phyloP scores from a whole-genome alignment of 805 yeast species.

The Kuraishia hungarica region DNA sequence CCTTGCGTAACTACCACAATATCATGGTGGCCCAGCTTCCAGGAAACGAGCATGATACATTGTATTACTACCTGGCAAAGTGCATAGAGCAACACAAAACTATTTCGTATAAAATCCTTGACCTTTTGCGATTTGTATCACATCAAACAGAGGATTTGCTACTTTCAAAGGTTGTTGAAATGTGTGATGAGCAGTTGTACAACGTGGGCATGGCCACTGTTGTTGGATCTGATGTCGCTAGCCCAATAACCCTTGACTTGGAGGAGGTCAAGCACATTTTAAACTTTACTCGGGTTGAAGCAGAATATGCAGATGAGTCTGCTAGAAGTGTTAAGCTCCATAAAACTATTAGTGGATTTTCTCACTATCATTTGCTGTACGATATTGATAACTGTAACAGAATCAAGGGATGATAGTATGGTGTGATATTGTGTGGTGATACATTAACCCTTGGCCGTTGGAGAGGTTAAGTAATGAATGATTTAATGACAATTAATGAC shows the following conservation, averaged over 20 bases:
- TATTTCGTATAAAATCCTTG: slow-evolving; percentile 1
- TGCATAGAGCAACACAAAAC: slow-evolving; percentile 5
- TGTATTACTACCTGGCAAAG: slow-evolving; percentile 10
- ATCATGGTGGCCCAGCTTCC: slow-evolving; percentile 12
- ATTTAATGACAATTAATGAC: no score
- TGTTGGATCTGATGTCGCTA: not conserved
- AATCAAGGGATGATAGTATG: not conserved
- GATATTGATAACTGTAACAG: not conserved
- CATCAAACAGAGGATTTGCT: slow-evolving; percentile 8
- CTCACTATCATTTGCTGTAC: not conserved
- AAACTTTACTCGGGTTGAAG: not conserved
- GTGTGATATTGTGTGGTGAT: not conserved
- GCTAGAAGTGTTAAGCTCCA: not conserved
- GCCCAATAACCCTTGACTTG: not conserved
- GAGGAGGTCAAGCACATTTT: not conserved
- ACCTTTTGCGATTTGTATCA: slow-evolving; percentile 6
- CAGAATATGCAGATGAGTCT: not conserved
- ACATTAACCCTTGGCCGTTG: no score
- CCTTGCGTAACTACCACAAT: slow-evolving; percentile 8
- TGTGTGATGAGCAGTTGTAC: not conserved
- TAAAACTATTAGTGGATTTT: not conserved
- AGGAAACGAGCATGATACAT: slow-evolving; percentile 18
- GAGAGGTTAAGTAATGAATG: no score
- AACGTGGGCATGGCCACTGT: no score
- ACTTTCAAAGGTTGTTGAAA: slow-evolving; percentile 6